Evolutionary conservation across 495 filamentous ascomycete genomes (phyloP).

Genomic region (Terfezia boudieri): DNA sequence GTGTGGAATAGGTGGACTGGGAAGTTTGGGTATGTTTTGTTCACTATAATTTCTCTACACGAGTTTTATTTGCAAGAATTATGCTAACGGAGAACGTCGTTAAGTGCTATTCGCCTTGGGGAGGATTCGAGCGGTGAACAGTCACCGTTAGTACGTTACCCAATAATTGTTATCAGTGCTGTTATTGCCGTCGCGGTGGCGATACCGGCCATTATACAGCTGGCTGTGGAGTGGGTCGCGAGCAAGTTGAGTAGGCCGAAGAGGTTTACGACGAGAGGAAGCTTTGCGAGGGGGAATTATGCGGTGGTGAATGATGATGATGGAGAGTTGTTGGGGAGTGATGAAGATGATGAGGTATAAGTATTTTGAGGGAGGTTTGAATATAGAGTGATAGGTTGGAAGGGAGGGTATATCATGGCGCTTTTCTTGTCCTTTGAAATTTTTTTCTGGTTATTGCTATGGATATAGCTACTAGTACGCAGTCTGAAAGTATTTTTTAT

Average conservation of each 20-base stretch:
- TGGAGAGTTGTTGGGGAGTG: constrained; percentile 73
- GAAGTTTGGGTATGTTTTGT: constrained; percentile 42
- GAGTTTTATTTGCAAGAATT: constrained; percentile 40
- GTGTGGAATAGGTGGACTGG: constrained; percentile 67
- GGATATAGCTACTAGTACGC: too few relatives aligned
- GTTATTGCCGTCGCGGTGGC: constrained; percentile 53
- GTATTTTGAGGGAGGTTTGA: background rate
- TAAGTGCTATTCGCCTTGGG: constrained; percentile 34
- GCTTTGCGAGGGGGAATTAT: constrained; percentile 77
- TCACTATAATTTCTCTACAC: constrained; percentile 63
- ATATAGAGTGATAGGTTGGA: too few relatives aligned
- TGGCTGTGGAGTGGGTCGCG: constrained; percentile 25
- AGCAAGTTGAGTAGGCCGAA: constrained; percentile 28
- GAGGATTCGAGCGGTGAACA: constrained; percentile 17
- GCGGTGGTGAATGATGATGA: constrained; percentile 59
- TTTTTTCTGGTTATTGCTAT: too few relatives aligned
- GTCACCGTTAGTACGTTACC: constrained; percentile 44
- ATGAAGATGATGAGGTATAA: constrained; percentile 74
- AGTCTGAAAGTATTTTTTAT: too few relatives aligned
- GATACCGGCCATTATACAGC: constrained; percentile 41
- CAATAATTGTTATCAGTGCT: constrained; percentile 54
- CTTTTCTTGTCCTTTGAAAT: too few relatives aligned
- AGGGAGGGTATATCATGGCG: too few relatives aligned
- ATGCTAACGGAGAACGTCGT: constrained; percentile 6
- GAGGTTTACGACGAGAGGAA: constrained; percentile 60